Conservation (phyloP, 345 rosid genomes). For the Populus davidiana region DNA sequence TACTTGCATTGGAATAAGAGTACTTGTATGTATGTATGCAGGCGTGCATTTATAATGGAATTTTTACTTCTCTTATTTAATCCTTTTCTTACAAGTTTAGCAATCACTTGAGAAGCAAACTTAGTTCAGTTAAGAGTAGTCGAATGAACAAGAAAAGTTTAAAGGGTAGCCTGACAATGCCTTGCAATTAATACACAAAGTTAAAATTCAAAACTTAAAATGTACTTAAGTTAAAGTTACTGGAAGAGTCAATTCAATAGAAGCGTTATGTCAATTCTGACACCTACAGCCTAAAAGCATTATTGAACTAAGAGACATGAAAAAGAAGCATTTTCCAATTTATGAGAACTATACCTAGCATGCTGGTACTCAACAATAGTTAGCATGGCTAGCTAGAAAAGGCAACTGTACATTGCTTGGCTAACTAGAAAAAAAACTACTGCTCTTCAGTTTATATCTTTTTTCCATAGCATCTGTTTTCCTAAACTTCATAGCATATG, state of each 20-base stretch:
- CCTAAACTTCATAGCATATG: not conserved
- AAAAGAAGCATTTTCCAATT: not conserved
- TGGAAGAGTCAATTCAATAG: not conserved
- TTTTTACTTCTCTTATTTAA: not conserved
- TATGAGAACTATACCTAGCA: not conserved
- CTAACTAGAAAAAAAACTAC: not conserved
- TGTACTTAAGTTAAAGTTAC: not conserved
- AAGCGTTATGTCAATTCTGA: not conserved
- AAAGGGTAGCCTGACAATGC: not conserved
- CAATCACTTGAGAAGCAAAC: not conserved
- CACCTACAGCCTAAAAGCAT: not conserved
- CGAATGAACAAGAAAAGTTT: not conserved
- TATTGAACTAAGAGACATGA: not conserved
- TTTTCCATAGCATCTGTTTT: not conserved
- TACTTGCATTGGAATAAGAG: not conserved
- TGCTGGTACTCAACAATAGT: not conserved
- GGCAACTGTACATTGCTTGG: not conserved
- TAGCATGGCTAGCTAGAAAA: not conserved
- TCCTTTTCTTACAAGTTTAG: not conserved
- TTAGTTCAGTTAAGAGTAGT: not conserved
- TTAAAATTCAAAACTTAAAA: not conserved
- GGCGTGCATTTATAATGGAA: not conserved
- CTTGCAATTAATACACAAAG: not conserved
- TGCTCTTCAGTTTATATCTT: not conserved
- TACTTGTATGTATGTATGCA: not conserved